A percentile compares a stretch with the other conserved stretches of the same genome.
phyloP scores from a whole-genome alignment of 495 filamentous ascomycete genomes.

The Oidiodendron maius region DNA sequence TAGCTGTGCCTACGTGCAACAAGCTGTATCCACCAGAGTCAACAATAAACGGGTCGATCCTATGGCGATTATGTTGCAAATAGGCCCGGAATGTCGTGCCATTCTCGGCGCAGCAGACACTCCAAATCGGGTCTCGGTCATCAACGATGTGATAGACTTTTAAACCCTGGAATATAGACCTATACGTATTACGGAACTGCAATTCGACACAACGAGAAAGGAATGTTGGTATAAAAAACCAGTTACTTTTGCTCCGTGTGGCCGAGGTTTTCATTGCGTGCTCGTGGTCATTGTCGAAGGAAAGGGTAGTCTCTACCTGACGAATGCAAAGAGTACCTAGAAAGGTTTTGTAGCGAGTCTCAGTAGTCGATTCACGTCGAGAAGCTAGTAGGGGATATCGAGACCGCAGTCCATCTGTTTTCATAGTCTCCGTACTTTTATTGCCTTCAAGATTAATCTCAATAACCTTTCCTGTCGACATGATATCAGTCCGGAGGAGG shows the following conservation, averaged over 20 bases:
- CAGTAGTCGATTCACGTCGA: not conserved
- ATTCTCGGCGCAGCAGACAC: not conserved
- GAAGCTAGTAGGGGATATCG: not conserved
- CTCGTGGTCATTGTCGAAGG: not conserved
- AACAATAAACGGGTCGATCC: slow-evolving; percentile 1
- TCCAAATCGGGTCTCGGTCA: not conserved
- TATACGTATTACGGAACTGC: not conserved
- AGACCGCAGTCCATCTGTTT: not conserved
- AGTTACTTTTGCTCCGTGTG: not conserved
- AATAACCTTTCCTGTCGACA: not conserved
- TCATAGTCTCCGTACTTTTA: not conserved
- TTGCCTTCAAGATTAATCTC: not conserved
- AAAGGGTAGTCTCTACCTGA: not conserved
- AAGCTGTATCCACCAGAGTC: not conserved
- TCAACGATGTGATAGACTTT: not conserved
- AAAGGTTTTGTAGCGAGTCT: not conserved
- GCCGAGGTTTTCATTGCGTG: not conserved
- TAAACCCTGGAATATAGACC: not conserved
- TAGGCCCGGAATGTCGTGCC: not conserved
- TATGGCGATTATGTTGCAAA: not conserved
- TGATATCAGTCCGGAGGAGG: not conserved
- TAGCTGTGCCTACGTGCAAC: slow-evolving; percentile 3
- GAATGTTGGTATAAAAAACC: slow-evolving; percentile 7
- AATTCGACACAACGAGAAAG: slow-evolving; percentile 4
- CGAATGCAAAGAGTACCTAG: not conserved